These are phyloP conservation scores for Aspergillus hiratsukae DNA, from an alignment of 2,329 filamentous ascomycete genomes.

Conservation along the genomic window DNA sequence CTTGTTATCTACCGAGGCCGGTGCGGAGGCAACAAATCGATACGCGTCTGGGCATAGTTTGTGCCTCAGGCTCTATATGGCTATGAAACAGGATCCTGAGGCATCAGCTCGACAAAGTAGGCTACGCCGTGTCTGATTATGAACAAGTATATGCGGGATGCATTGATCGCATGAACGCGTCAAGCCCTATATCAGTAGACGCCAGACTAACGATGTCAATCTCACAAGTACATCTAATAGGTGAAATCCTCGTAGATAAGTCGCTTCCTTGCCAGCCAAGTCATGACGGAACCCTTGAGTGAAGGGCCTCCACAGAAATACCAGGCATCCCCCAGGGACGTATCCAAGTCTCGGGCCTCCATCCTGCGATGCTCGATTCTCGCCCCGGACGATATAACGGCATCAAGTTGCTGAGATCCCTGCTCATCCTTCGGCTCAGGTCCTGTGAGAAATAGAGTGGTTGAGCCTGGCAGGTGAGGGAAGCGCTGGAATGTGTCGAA, in stretches of 20 bases:
- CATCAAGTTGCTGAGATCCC: slow-evolving; percentile 43
- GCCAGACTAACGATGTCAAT: no score
- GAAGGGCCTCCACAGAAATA: slow-evolving; percentile 56
- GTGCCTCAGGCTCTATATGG: background rate
- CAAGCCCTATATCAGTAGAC: no score
- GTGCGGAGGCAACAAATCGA: slow-evolving; percentile 13
- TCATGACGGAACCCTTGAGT: slow-evolving; percentile 47
- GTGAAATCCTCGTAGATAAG: slow-evolving; percentile 59
- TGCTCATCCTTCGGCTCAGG: slow-evolving; percentile 19
- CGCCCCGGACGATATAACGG: slow-evolving; percentile 22
- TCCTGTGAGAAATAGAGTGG: slow-evolving; percentile 64
- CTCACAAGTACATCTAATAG: slow-evolving; percentile 33
- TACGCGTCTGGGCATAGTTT: slow-evolving; percentile 4
- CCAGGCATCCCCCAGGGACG: slow-evolving; percentile 44
- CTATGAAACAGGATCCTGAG: background rate
- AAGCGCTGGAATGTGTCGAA: slow-evolving; percentile 54
- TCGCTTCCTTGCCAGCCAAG: slow-evolving; percentile 54
- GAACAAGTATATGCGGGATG: no score
- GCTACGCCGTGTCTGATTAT: no score
- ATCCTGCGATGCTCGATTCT: slow-evolving; percentile 45
- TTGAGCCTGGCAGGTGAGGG: slow-evolving; percentile 48
- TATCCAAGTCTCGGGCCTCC: slow-evolving; percentile 42
- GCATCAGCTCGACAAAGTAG: background rate
- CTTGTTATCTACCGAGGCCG: background rate
- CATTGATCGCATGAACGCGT: background rate